Conservation (phyloP, 148 eudicot genomes). For the Chenopodium album region DNA sequence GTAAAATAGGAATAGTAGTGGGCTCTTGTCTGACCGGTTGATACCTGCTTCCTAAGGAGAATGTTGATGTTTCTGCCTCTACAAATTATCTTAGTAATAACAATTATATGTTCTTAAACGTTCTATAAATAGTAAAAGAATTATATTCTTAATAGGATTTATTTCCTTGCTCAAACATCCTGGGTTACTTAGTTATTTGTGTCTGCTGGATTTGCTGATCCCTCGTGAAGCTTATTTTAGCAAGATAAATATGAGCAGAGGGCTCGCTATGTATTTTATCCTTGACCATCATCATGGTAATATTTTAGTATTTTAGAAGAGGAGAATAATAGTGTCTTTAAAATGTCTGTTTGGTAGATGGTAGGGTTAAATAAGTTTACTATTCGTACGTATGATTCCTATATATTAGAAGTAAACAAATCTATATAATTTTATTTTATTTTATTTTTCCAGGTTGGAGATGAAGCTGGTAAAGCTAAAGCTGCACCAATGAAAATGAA, state of each 20-base stretch:
- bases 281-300: background rate
- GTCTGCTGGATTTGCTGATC: background rate
- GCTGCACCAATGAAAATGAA: slow-evolving; percentile 86
- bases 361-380: background rate
- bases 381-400: background rate
- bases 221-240: background rate
- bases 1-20: background rate
- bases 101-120: too few species aligned
- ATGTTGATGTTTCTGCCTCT: background rate
- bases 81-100: too few species aligned
- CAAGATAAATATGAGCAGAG: background rate
- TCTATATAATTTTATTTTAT: background rate
- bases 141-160: background rate
- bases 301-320: background rate
- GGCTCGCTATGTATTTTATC: background rate
- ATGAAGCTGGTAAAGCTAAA: slow-evolving; percentile 82
- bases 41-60: background rate
- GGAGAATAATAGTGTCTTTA: background rate
- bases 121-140: background rate
- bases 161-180: background rate
- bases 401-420: background rate
- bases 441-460: slow-evolving; percentile 62
- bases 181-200: background rate
- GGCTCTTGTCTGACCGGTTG: background rate
- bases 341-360: too few species aligned